phyloP scores from a whole-genome alignment of 495 filamentous ascomycete genomes.

The Pyrenopolyporus hunteri region DNA sequence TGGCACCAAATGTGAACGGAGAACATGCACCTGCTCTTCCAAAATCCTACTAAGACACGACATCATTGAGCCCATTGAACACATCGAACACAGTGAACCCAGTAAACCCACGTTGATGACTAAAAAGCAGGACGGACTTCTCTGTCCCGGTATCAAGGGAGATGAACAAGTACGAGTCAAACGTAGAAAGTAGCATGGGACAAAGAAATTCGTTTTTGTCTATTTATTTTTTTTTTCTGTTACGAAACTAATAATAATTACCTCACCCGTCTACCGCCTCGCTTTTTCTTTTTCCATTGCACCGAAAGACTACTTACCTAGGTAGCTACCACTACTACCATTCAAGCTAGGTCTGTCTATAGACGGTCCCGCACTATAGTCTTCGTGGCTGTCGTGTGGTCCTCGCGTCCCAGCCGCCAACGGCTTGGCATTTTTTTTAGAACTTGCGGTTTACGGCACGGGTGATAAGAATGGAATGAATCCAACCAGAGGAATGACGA shows the following conservation, averaged over 20 bases:
- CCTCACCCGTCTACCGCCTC: not conserved
- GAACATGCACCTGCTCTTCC: slow-evolving; percentile 21
- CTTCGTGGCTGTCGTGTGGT: slow-evolving; percentile 25
- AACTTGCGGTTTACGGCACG: slow-evolving; percentile 28
- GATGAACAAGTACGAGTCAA: slow-evolving; percentile 27
- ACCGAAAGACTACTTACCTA: slow-evolving; percentile 2
- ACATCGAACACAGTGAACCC: too few species aligned
- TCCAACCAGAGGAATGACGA: slow-evolving; percentile 26
- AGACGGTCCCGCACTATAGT: slow-evolving; percentile 32
- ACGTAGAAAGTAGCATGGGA: slow-evolving; percentile 7
- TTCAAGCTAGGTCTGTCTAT: not conserved
- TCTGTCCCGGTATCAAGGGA: slow-evolving; percentile 40
- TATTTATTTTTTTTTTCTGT: slow-evolving; percentile 5
- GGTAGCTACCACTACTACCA: too few species aligned
- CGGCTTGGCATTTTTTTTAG: slow-evolving; percentile 27
- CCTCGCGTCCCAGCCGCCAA: slow-evolving; percentile 35
- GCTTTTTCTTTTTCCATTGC: slow-evolving; percentile 11
- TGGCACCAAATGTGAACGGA: slow-evolving; percentile 21
- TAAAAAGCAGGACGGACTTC: slow-evolving; percentile 30
- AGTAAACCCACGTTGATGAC: slow-evolving; percentile 19
- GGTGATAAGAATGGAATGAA: slow-evolving; percentile 32
- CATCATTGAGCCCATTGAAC: too few species aligned
- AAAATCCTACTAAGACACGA: slow-evolving; percentile 36
- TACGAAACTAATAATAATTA: not conserved
- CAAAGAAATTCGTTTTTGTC: slow-evolving; percentile 7